These are phyloP conservation scores for Vigna reflexopilosa DNA, from an alignment of 306 rosid species.

Conservation along the genomic window DNA sequence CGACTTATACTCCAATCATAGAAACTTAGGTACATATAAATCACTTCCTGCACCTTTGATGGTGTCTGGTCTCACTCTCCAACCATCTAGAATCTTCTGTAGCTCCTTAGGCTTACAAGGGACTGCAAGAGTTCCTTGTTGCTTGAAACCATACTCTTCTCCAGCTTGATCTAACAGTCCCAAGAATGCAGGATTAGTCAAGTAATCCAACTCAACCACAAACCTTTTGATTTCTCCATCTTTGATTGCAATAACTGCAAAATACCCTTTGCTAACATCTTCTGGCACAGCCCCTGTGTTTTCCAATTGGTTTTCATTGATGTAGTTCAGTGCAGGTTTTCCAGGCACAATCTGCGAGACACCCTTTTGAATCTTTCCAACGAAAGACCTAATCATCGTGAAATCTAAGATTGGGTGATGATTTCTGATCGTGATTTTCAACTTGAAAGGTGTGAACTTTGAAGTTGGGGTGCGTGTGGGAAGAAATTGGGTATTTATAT, in stretches of 20 bases:
- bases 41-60: neutral
- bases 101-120: constrained; percentile 63
- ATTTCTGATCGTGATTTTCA: neutral
- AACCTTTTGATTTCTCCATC: constrained; percentile 61
- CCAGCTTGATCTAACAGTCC: constrained; percentile 59
- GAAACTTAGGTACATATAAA: constrained; percentile 2
- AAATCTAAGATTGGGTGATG: neutral
- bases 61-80: neutral
- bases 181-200: constrained; percentile 60
- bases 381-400: constrained; percentile 46
- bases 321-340: constrained; percentile 26
- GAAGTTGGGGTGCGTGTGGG: neutral
- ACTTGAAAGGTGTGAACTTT: neutral
- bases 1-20: neutral
- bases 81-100: constrained; percentile 53
- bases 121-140: constrained; percentile 63
- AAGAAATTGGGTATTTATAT: constrained; percentile 27
- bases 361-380: constrained; percentile 53
- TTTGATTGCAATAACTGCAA: constrained; percentile 59
- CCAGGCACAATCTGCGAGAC: constrained; percentile 39
- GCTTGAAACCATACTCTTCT: constrained; percentile 55
- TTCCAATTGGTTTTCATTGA: neutral
- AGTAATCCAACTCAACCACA: constrained; percentile 52
- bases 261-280: constrained; percentile 34
- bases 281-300: constrained; percentile 15